Conservation (phyloP, 176 grass and related monocot species). For the Poa annua region DNA sequence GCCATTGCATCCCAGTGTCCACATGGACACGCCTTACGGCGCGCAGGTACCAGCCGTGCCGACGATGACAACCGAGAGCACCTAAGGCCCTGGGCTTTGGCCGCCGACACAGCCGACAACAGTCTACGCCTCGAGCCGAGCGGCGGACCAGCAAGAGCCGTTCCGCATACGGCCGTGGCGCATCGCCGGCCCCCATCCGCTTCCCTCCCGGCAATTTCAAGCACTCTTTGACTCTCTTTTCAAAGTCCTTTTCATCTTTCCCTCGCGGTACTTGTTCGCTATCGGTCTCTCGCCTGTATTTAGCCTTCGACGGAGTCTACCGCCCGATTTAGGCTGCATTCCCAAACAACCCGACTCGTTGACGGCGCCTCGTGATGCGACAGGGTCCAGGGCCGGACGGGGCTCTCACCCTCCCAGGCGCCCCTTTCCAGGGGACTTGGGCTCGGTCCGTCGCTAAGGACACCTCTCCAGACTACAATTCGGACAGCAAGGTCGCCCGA, state of each 20-base stretch:
- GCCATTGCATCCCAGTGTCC: neutral
- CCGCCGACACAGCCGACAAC: too few relatives aligned
- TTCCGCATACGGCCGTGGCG: neutral
- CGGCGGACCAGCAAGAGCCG: too few relatives aligned
- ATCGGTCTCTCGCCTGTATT: slow-evolving; percentile 78
- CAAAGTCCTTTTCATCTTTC: slow-evolving; percentile 67
- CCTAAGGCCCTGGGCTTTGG: neutral
- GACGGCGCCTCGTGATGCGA: slow-evolving; percentile 57
- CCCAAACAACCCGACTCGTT: slow-evolving; percentile 59
- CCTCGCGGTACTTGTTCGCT: slow-evolving; percentile 56
- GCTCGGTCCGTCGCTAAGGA: too few relatives aligned
- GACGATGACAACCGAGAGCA: neutral
- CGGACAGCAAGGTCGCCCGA: too few relatives aligned
- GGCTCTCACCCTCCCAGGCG: slow-evolving; percentile 45
- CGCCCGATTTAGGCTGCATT: slow-evolving; percentile 53
- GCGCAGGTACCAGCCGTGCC: neutral
- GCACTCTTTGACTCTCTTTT: slow-evolving; percentile 75
- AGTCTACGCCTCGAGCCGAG: too few relatives aligned
- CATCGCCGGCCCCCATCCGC: slow-evolving; percentile 67
- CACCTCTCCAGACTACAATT: too few relatives aligned
- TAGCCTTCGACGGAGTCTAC: slow-evolving; percentile 63
- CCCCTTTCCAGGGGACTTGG: too few relatives aligned
- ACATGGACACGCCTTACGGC: neutral
- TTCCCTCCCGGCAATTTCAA: slow-evolving; percentile 75
- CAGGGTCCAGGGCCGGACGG: slow-evolving; percentile 60